These are phyloP conservation scores for Colletotrichum somersetense DNA, from an alignment of 2,329 filamentous ascomycete species.

Conservation along the genomic window DNA sequence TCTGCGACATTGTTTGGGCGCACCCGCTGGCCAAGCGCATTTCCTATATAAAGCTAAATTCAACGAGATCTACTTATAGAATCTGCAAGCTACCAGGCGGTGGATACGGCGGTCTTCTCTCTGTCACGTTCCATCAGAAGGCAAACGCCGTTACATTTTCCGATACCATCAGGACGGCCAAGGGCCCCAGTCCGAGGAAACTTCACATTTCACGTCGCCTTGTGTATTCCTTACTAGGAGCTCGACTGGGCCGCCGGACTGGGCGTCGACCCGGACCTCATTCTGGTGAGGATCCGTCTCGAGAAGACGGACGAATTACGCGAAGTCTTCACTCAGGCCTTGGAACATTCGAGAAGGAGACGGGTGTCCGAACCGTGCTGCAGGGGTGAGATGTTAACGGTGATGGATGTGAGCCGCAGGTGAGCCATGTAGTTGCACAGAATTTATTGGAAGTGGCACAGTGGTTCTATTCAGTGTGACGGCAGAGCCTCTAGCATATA, in stretches of 20 bases:
- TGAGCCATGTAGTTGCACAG: conserved; percentile 3
- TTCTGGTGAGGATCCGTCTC: conserved; percentile 90
- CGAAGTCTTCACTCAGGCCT: conserved; percentile 74
- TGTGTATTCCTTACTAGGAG: conserved; percentile 91
- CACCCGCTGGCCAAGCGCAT: conserved; percentile 78
- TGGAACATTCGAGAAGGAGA: conserved; percentile 64
- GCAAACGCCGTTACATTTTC: conserved; percentile 84
- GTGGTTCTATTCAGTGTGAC: background rate
- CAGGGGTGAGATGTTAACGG: background rate
- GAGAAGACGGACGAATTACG: conserved; percentile 80
- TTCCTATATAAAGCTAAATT: conserved; percentile 87
- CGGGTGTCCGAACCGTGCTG: background rate
- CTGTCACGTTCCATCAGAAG: conserved; percentile 80
- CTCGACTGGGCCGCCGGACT: conserved; percentile 89
- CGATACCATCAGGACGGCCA: conserved; percentile 87
- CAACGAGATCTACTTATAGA: conserved; percentile 81
- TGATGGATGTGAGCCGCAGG: background rate
- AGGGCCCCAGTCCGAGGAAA: conserved; percentile 97
- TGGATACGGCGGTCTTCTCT: conserved; percentile 91
- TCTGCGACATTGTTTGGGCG: conserved; percentile 77
- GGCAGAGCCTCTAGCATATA: background rate
- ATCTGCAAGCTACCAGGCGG: conserved; percentile 78
- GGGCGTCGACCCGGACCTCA: conserved; percentile 83
- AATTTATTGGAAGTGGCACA: background rate
- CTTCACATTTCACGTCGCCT: conserved; percentile 90